phyloP scores from a whole-genome alignment of 805 yeast genomes.

The Kodamaea hsintzibuensis region DNA sequence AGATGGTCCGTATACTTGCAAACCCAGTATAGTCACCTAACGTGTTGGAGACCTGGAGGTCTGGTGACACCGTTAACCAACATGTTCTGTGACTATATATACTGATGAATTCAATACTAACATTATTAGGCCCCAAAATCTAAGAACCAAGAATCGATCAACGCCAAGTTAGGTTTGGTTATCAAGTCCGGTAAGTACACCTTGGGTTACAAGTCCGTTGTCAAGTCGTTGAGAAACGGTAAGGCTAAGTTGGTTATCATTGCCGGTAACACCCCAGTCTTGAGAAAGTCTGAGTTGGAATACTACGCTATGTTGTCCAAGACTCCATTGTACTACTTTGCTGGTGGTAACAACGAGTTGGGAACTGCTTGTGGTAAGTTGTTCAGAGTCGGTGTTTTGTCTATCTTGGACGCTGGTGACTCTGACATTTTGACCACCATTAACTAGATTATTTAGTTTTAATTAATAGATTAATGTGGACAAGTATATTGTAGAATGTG shows the following conservation, averaged over 20 bases:
- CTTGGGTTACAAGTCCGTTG: conserved; percentile 98
- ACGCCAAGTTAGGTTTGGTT: conserved; percentile 96
- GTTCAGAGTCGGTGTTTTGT: conserved; percentile 98
- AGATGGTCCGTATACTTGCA: conserved; percentile 84
- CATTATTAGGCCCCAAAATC: conserved; percentile 86
- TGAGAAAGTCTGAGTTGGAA: conserved; percentile 99
- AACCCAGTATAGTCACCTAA: conserved; percentile 3
- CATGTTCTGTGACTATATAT: conserved; percentile 7
- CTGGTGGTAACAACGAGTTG: conserved; percentile 99
- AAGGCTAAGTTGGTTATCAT: conserved; percentile 97
- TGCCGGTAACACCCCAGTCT: conserved; percentile 99
- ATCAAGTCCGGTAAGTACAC: conserved; percentile 99
- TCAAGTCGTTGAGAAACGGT: conserved; percentile 97
- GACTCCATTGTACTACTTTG: conserved; percentile 97
- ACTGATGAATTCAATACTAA: conserved; percentile 34
- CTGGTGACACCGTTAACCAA: conserved; percentile 6
- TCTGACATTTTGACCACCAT: conserved; percentile 88
- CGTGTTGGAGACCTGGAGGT: conserved; percentile 8
- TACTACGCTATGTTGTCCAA: conserved; percentile 99
- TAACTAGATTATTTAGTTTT: conserved; percentile 8
- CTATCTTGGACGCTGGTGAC: conserved; percentile 99
- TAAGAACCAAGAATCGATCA: conserved; percentile 91
- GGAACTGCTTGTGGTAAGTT: conserved; percentile 99
- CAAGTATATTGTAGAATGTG: neutral
- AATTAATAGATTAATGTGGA: conserved; percentile 7